Percentiles rank a stretch among this genome's conserved stretches.
Conservation (phyloP, 352 stramenopile species). For the Aphanomyces euteiches region DNA sequence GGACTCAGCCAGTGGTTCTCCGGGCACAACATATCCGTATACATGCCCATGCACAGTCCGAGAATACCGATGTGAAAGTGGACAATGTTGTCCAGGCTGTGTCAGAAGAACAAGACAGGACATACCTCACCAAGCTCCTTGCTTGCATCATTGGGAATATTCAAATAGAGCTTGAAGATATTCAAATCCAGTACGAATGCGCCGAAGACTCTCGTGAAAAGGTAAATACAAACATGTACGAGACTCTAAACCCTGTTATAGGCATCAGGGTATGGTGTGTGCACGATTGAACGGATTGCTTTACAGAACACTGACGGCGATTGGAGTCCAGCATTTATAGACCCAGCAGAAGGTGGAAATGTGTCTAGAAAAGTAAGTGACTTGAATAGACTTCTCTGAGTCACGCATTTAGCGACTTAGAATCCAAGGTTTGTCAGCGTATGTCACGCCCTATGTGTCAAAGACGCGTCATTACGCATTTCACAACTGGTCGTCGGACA, state of each 20-base stretch:
- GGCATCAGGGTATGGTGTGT: constrained; percentile 20
- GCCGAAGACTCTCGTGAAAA: constrained; percentile 52
- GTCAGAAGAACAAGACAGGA: constrained; percentile 35
- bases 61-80: not conserved
- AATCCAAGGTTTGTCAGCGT: constrained; percentile 60
- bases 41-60: constrained; percentile 28
- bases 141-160: constrained; percentile 84
- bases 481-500: constrained; percentile 72
- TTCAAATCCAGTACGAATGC: constrained; percentile 83
- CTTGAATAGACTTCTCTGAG: not conserved
- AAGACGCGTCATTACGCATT: constrained; percentile 67
- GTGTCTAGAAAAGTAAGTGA: constrained; percentile 71
- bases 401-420: constrained; percentile 47
- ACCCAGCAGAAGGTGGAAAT: constrained; percentile 51
- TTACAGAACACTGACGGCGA: constrained; percentile 48
- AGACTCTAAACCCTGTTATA: not conserved
- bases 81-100: no score
- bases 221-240: constrained; percentile 37
- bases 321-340: constrained; percentile 38
- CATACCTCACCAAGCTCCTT: constrained; percentile 77
- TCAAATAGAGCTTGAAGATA: constrained; percentile 76
- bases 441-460: constrained; percentile 39
- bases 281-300: constrained; percentile 11
- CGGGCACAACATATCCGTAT: constrained; percentile 69
- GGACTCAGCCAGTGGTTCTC: constrained; percentile 78